Base-by-base conservation (phyloP, 169 alveolate species). In the Plasmodium inui region DNA sequence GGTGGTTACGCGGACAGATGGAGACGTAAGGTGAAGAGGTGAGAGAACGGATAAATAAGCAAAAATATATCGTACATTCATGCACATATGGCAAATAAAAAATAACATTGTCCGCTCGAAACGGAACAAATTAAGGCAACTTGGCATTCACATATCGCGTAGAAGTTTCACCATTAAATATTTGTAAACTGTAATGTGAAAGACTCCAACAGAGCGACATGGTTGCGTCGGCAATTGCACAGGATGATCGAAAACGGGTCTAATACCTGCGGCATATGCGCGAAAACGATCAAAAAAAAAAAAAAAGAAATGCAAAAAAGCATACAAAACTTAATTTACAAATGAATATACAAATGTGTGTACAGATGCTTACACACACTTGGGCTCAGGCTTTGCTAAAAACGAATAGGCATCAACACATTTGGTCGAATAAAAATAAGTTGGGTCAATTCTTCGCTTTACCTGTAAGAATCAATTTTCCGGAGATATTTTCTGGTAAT, bases 391-490 rank as follows among this genome's bases (percentile, higher is more conserved):
- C 39, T 67, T 6, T 67, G 22, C 30, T 67, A 37, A 67, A 67
- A 67, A 26, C n/a, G 4, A 81, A 53, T 81, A 53, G 0, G 6
- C 19, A 34, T 34, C 57, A 26, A 53, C 9, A 55, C 37, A 44
- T 81, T 53, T 81, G 14, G 79, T 34, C 28, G 74, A 0, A 74
- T 32, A 7, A 81, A 53, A 14, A 37, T 50, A 5, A 50, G 44
- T 32, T 26, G 17, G 8, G 41, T 78, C 32, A 46, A 28, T 30
- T 78, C 72, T 61, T 89, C 14, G 12, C n/a, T 61, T 61, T 67
- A 89, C 94, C 83, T 79, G 94, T 89, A 89, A 39, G 94, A 89
- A 50, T 89, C 94, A 37, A 89, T 89, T 55, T 80, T 85, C 3
- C 89, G 89, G 17, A 89, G 82, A 28, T 57, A 89, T 67, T 89